Conservation (phyloP, 176 grass and related monocot genomes). For the Leersia perrieri region DNA sequence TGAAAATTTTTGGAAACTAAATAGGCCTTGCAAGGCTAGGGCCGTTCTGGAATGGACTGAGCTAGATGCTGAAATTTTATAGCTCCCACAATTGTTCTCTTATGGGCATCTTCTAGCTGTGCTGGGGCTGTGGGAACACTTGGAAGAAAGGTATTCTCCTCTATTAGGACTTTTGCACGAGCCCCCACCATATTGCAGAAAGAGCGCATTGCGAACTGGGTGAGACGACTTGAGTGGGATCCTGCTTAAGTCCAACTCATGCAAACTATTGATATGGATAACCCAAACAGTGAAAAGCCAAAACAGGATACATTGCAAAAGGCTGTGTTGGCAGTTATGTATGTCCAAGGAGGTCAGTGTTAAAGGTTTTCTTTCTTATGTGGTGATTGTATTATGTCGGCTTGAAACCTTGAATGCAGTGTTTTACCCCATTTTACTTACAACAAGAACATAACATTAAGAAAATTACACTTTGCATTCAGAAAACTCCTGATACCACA, state of each 20-base stretch:
- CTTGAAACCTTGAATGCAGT: no score
- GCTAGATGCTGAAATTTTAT: neutral
- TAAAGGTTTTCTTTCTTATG: conserved; percentile 12
- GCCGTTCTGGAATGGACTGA: neutral
- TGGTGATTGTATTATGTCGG: neutral
- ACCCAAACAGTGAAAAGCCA: neutral
- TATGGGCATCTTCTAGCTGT: conserved; percentile 32
- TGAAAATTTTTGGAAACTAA: no score
- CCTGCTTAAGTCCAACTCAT: conserved; percentile 3
- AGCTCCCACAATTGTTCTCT: conserved; percentile 15
- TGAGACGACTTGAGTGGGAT: conserved; percentile 11
- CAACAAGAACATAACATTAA: neutral
- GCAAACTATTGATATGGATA: conserved; percentile 27
- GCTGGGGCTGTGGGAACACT: conserved; percentile 6
- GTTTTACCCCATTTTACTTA: neutral
- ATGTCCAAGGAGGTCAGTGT: neutral
- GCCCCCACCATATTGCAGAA: conserved; percentile 29
- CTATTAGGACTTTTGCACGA: conserved; percentile 15
- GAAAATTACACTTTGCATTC: no score
- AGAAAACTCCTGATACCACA: no score
- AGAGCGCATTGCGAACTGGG: neutral
- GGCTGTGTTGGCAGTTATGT: conserved; percentile 19
- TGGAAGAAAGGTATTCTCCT: conserved; percentile 16
- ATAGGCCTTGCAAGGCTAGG: no score
- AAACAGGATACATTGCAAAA: neutral